Percentiles rank a stretch among this genome's conserved stretches.
Evolutionary conservation across 257 asterid genomes (phyloP).

Genomic region (Anisodus acutangulus): DNA sequence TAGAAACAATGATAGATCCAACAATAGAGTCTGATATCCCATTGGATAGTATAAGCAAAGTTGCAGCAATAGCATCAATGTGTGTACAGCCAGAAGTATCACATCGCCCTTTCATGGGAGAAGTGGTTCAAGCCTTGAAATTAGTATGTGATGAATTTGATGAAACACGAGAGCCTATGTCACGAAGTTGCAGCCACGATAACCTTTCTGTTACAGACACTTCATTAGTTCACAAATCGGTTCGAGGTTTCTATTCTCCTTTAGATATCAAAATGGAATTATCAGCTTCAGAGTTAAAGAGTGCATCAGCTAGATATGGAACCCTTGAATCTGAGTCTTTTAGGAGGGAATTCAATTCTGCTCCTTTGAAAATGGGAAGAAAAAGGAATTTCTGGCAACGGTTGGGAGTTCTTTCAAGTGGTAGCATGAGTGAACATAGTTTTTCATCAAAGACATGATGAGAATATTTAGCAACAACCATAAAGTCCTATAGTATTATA

Average conservation of each 20-base stretch:
- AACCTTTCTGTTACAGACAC: slow-evolving; percentile 54
- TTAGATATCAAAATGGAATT: slow-evolving; percentile 42
- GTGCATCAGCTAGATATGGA: slow-evolving; percentile 45
- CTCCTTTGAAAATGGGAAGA: slow-evolving; percentile 65
- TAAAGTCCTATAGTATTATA: background rate
- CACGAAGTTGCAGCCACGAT: slow-evolving; percentile 70
- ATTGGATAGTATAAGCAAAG: slow-evolving; percentile 61
- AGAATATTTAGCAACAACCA: background rate
- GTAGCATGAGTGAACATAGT: slow-evolving; percentile 85
- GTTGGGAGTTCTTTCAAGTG: slow-evolving; percentile 60
- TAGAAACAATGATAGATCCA: slow-evolving; percentile 66
- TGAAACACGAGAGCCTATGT: slow-evolving; percentile 54
- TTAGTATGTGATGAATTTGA: slow-evolving; percentile 83
- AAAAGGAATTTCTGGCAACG: slow-evolving; percentile 72
- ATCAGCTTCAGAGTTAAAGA: slow-evolving; percentile 56
- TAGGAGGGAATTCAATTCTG: slow-evolving; percentile 81
- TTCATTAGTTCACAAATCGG: slow-evolving; percentile 32
- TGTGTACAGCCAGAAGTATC: slow-evolving; percentile 96
- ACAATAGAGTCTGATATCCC: slow-evolving; percentile 42
- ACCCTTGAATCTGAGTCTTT: slow-evolving; percentile 70
- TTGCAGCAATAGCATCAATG: slow-evolving; percentile 95
- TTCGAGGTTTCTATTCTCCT: slow-evolving; percentile 38
- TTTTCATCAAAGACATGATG: slow-evolving; percentile 42
- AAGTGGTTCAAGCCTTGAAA: slow-evolving; percentile 92
- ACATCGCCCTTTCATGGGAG: slow-evolving; percentile 98